These are phyloP conservation scores for Dillenia turbinata DNA, from an alignment of 164 flowering plant genomes.

Conservation along the genomic window DNA sequence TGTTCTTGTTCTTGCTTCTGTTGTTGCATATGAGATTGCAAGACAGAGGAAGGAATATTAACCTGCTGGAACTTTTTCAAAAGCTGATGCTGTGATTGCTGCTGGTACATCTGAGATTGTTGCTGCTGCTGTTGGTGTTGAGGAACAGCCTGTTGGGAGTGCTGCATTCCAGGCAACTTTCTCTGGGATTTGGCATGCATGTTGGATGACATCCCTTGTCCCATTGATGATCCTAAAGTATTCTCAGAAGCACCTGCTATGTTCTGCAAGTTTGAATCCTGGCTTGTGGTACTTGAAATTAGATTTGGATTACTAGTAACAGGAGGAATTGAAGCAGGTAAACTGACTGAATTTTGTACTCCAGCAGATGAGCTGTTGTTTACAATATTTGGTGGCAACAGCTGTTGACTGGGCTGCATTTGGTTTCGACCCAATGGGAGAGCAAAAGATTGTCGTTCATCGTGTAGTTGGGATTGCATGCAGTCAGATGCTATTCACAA, in stretches of 20 bases:
- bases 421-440: conserved; percentile 48
- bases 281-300: conserved; percentile 43
- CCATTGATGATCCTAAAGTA: conserved; percentile 45
- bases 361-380: conserved; percentile 42
- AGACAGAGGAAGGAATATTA: conserved; percentile 30
- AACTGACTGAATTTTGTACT: conserved; percentile 46
- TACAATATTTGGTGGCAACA: conserved; percentile 45
- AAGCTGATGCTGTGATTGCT: conserved; percentile 33
- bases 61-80: conserved; percentile 50
- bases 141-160: conserved; percentile 32
- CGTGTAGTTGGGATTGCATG: conserved; percentile 55
- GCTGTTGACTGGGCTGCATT: conserved; percentile 54
- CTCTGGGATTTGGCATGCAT: conserved; percentile 61
- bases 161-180: conserved; percentile 69
- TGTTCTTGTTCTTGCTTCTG: no score
- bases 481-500: conserved; percentile 28
- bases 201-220: conserved; percentile 52
- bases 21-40: conserved; percentile 67
- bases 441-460: conserved; percentile 49
- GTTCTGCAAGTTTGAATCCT: conserved; percentile 49
- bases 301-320: conserved; percentile 40
- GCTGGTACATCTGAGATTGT: conserved; percentile 48
- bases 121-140: conserved; percentile 56
- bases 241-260: conserved; percentile 56
- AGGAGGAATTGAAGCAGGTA: conserved; percentile 42